Conservation (phyloP, 805 yeast species). For the Ogataea pilisensis region DNA sequence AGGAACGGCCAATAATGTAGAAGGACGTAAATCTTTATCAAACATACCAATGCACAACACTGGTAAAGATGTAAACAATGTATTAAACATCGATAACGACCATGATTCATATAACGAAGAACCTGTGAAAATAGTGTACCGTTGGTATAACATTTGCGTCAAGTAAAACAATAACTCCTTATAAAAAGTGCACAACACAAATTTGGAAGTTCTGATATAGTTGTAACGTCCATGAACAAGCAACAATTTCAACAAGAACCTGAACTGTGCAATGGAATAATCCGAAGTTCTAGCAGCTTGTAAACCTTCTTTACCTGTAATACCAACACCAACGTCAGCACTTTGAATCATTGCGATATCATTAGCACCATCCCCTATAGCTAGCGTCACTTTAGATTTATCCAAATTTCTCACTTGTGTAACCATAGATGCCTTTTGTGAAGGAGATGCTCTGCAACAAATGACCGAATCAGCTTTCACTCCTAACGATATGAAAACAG, state of each 20-base stretch:
- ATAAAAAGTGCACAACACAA: slow-evolving; percentile 90
- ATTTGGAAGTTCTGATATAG: slow-evolving; percentile 86
- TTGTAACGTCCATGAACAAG: slow-evolving; percentile 96
- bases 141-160: slow-evolving; percentile 83
- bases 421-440: slow-evolving; percentile 93
- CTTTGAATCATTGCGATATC: slow-evolving; percentile 99
- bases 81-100: slow-evolving; percentile 96
- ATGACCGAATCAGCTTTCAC: slow-evolving; percentile 86
- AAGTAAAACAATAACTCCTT: slow-evolving; percentile 87
- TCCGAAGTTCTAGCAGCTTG: slow-evolving; percentile 97
- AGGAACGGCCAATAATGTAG: slow-evolving; percentile 87
- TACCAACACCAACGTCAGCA: slow-evolving; percentile 97
- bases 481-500: slow-evolving; percentile 79
- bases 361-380: slow-evolving; percentile 98
- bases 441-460: slow-evolving; percentile 95
- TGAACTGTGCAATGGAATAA: slow-evolving; percentile 91
- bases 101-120: slow-evolving; percentile 91
- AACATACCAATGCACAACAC: slow-evolving; percentile 94
- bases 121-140: slow-evolving; percentile 86
- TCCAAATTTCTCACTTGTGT: slow-evolving; percentile 68
- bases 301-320: slow-evolving; percentile 94
- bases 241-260: slow-evolving; percentile 74
- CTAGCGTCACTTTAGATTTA: slow-evolving; percentile 74
- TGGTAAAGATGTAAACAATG: slow-evolving; percentile 88
- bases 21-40: slow-evolving; percentile 84